Conservation (phyloP, 139 green algal genomes). For the Tetradesmus lagerheimii region DNA sequence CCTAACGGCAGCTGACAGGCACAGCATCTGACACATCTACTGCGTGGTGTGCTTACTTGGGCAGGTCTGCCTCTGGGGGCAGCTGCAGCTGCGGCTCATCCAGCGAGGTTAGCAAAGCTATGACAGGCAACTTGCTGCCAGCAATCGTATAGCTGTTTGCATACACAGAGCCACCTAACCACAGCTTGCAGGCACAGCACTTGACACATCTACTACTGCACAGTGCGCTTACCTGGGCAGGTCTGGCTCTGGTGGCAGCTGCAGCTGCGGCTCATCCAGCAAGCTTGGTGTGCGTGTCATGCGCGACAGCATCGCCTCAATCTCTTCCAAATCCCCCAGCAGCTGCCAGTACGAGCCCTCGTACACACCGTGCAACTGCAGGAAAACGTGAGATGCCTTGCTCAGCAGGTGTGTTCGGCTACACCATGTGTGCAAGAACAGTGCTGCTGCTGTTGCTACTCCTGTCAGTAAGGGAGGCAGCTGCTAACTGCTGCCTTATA, state of each 20-base stretch:
- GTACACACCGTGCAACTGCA: constrained; percentile 72
- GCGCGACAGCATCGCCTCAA: constrained; percentile 64
- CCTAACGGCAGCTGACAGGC: too few species aligned
- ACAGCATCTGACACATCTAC: too few species aligned
- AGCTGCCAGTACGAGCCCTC: constrained; percentile 83
- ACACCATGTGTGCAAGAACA: too few species aligned
- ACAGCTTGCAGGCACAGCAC: too few species aligned
- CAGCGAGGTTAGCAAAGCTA: too few species aligned
- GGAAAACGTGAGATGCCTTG: background rate
- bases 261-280: constrained; percentile 62
- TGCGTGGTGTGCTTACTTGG: too few species aligned
- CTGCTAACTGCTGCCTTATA: background rate
- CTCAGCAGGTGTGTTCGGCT: background rate
- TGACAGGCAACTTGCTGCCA: too few species aligned
- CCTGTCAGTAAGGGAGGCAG: background rate
- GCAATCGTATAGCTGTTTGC: too few species aligned
- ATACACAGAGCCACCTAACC: too few species aligned
- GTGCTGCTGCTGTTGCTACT: background rate
- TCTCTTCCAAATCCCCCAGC: constrained; percentile 62
- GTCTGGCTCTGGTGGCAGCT: constrained; percentile 57
- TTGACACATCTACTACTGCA: background rate
- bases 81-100: too few species aligned
- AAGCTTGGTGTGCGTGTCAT: constrained; percentile 59
- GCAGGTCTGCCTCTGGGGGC: too few species aligned
- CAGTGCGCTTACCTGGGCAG: background rate